Conservation (phyloP, 2,329 filamentous ascomycete genomes). For the Xylaria sp. region DNA sequence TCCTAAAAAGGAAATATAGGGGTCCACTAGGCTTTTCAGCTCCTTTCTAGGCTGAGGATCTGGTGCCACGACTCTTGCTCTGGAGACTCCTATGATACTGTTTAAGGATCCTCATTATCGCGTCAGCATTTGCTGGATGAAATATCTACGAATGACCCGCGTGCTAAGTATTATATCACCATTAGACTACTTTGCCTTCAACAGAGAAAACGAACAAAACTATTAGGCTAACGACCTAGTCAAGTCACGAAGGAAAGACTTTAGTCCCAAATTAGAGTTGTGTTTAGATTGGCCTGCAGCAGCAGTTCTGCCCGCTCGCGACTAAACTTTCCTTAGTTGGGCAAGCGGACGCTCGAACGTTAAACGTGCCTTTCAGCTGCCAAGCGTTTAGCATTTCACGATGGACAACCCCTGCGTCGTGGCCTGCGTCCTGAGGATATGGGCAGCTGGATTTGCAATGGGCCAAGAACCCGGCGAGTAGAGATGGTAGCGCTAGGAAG, state of each 20-base stretch:
- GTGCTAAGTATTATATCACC: background rate
- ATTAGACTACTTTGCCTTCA: background rate
- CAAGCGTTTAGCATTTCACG: constrained; percentile 23
- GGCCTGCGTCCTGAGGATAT: constrained; percentile 21
- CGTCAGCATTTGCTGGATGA: background rate
- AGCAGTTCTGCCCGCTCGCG: constrained; percentile 8
- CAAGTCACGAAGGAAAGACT: background rate
- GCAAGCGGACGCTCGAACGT: constrained; percentile 21
- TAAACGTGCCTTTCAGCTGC: constrained; percentile 35
- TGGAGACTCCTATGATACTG: background rate
- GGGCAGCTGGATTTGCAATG: constrained; percentile 24
- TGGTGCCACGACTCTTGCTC: background rate
- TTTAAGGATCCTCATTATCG: background rate
- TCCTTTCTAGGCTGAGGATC: constrained; percentile 5
- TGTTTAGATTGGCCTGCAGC: background rate
- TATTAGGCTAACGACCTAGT: background rate
- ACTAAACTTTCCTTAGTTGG: constrained; percentile 24
- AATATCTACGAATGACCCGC: background rate
- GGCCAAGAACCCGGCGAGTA: constrained; percentile 3
- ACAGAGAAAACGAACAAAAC: background rate
- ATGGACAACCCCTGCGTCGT: constrained; percentile 28
- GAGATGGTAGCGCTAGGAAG: constrained; percentile 3
- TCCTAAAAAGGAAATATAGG: constrained; percentile 3
- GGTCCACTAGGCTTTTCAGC: constrained; percentile 27
- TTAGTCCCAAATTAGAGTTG: constrained; percentile 1